Base-by-base conservation (phyloP, 495 filamentous ascomycete genomes). In the Amphirosellinia nigrospora region DNA sequence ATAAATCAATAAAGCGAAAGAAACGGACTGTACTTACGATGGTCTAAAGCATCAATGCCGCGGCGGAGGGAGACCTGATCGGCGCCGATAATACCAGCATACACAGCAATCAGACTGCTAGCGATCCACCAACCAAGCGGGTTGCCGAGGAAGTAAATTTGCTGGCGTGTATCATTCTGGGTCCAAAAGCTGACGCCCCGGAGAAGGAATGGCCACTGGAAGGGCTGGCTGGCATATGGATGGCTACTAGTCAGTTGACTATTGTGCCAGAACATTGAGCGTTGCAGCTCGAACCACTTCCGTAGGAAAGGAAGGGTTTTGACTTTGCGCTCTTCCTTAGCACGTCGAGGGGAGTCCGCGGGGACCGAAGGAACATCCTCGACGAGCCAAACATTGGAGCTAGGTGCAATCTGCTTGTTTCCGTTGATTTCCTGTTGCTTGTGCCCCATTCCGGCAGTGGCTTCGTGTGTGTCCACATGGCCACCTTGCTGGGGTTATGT, bases 161-260 rank as follows among this genome's bases (percentile, higher is more conserved):
- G 96, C 81, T 96, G 91, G 36, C 92, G 89, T 11, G 95, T 98
- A 55, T 97, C 94, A 79, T 95, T 96, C 79, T 99, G 92, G 11
- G 96, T 99, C 96, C 96, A 99, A 90, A 99, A 99, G 79, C 94
- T 97, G 70, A 99, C 96, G 75, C 96, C 96, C 15, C 96, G 90
- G 45, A 99, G 85, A 71, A 99, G 86, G 89, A 98, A 98, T 0
- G 96, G 96, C 96, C 96, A 99, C 75, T 96, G 92, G 82, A 94
- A 93, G n/a, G 96, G 96, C 76, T 93, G 90, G 71, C 92, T 96
- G 32, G 96, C 89, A 76, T 99, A 99, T 1, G 96, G 96, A 79
- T 99, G 96, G 76, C 93, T 96, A 82, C 92, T 95, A 43, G 96
- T 99, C 78, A 99, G 82, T 71, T 96, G 94, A 80, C 94, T 98